Percentiles rank a stretch among this genome's conserved stretches.
Evolutionary conservation across 2,329 filamentous ascomycete species (phyloP).

Genomic region (Diplodia intermedia): DNA sequence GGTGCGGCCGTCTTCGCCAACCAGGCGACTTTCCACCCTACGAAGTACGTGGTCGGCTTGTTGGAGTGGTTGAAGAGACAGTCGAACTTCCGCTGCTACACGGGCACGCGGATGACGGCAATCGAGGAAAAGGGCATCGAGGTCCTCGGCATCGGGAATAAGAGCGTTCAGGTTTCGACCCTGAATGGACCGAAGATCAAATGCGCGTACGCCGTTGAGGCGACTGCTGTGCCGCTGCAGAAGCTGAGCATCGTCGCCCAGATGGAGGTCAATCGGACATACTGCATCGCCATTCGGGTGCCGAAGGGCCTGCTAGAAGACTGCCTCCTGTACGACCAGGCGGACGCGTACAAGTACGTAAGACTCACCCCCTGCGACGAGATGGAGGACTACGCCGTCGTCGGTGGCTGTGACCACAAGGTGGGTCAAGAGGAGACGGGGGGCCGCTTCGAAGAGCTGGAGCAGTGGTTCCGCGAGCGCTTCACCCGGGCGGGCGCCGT

Average conservation of each 20-base stretch:
- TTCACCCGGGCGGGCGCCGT: conserved; percentile 58
- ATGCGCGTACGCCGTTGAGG: conserved; percentile 59
- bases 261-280: conserved; percentile 62
- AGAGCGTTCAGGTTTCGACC: conserved; percentile 57
- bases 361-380: conserved; percentile 62
- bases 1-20: conserved; percentile 56
- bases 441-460: conserved; percentile 59
- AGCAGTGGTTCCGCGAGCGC: conserved; percentile 60
- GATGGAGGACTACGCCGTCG: conserved; percentile 61
- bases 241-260: conserved; percentile 61
- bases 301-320: conserved; percentile 62
- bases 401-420: conserved; percentile 65
- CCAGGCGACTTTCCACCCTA: conserved; percentile 65
- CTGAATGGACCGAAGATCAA: conserved; percentile 56
- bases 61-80: conserved; percentile 60
- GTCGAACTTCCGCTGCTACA: conserved; percentile 61
- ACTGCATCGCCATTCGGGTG: conserved; percentile 63
- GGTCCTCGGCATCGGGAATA: conserved; percentile 54
- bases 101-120: conserved; percentile 57
- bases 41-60: conserved; percentile 61
- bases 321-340: conserved; percentile 62
- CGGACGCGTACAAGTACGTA: conserved; percentile 63
- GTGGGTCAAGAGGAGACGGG: conserved; percentile 60
- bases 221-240: conserved; percentile 63
- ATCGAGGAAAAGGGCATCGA: conserved; percentile 58